These are phyloP conservation scores for Cryphonectria japonica DNA, from an alignment of 2,329 filamentous ascomycete species.

Conservation along the genomic window DNA sequence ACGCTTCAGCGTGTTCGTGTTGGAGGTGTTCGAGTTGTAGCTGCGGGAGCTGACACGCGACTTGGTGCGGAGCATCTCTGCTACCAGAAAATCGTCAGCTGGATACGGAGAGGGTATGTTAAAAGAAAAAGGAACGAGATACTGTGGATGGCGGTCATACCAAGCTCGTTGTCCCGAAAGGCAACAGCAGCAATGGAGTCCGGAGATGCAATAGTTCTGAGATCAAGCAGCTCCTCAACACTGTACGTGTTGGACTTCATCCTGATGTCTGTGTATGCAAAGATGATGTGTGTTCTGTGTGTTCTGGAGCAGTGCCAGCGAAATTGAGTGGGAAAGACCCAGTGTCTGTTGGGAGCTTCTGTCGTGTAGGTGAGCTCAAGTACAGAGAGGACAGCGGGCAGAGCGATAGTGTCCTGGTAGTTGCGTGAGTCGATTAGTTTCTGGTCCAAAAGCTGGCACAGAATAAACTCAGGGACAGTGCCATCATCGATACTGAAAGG, in stretches of 20 bases:
- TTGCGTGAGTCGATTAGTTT: conserved; percentile 41
- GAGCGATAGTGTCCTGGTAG: conserved; percentile 33
- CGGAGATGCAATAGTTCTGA: conserved; percentile 36
- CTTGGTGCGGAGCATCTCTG: conserved; percentile 37
- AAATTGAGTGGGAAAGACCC: conserved; percentile 44
- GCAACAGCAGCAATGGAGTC: conserved; percentile 25
- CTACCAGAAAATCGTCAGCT: conserved; percentile 26
- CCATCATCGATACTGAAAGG: conserved; percentile 22
- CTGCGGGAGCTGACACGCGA: conserved; percentile 30
- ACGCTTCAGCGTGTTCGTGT: conserved; percentile 28
- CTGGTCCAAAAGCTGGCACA: conserved; percentile 47
- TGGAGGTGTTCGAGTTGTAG: conserved; percentile 31
- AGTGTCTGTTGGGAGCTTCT: conserved; percentile 29
- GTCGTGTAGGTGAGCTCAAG: conserved; percentile 34
- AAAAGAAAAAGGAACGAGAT: background rate
- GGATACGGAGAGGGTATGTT: no score
- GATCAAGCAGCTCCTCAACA: conserved; percentile 49
- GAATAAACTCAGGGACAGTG: conserved; percentile 41
- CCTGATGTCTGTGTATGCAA: conserved; percentile 43
- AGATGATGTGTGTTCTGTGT: conserved; percentile 46
- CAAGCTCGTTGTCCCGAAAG: conserved; percentile 23
- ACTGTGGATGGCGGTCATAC: conserved; percentile 28
- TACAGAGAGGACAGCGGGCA: conserved; percentile 42
- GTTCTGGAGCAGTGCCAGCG: conserved; percentile 41
- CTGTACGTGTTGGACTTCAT: conserved; percentile 52